Base-by-base conservation (phyloP, 2,329 filamentous ascomycete genomes). In the Fusarium zealandicum region DNA sequence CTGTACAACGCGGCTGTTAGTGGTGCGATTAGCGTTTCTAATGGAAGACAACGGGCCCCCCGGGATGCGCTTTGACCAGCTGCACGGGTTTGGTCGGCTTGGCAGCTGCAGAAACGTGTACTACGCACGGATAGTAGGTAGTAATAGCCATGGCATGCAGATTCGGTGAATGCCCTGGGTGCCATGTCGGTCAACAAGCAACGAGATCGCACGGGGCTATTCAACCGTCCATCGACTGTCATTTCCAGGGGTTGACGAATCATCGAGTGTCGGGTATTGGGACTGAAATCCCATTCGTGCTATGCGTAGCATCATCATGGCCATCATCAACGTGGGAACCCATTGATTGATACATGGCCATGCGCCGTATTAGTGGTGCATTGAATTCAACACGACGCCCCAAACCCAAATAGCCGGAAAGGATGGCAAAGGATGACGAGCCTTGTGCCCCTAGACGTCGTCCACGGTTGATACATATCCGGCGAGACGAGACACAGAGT, bases 201-300 rank as follows among this genome's bases (percentile, higher is more conserved):
- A 30, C 58, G 45, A 30, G 25, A 54, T 8, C 45, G 42, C 36
- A 42, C 22, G 28, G 33, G 20, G 31, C 28, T 28, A 33, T 41
- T 44, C 45, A 60, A n/a, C 42, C 38, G 37, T 43, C 25, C 52
- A 54, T 54, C 32, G 12, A 36, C 39, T 35, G 44, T 49, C 44
- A 41, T 44, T 30, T 18, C 18, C 39, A 61, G 18, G 52, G 36
- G 14, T 25, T 20, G 44, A 27, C 32, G 30, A 46, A 33, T 51
- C 37, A 41, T 18, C 28, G 38, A 36, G 31, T 39, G 30, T 20
- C 35, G 18, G 18, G 33, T 30, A 31, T 35, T 33, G 33, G 41
- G 12, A 9, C 13, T 47, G 51, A 27, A 39, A 39, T 59, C 43
- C 32, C 32, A 28, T 44, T 54, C 20, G 28, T n/a, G 31, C 37